Conservation (phyloP, 805 yeast species). For the Candida verbasci region DNA sequence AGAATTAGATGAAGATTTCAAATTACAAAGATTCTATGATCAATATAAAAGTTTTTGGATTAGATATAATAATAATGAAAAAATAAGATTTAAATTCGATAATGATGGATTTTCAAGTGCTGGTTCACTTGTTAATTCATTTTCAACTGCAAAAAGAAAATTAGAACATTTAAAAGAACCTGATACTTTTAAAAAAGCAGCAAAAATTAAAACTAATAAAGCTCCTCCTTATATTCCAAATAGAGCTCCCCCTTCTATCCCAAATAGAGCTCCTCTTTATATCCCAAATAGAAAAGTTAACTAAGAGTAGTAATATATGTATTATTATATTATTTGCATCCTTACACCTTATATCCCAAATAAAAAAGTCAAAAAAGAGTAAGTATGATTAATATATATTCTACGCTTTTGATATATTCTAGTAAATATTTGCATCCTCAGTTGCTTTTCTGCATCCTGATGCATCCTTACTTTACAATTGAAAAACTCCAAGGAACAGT, state of each 20-base stretch:
- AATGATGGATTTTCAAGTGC: background rate
- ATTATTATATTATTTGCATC: too few species aligned
- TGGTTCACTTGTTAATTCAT: background rate
- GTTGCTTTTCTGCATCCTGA: too few species aligned
- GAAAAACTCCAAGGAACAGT: slow-evolving; percentile 82
- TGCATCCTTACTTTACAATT: slow-evolving; percentile 52
- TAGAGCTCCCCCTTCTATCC: slow-evolving; percentile 32
- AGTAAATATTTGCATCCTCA: too few species aligned
- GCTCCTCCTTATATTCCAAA: slow-evolving; percentile 10
- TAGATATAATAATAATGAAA: slow-evolving; percentile 3
- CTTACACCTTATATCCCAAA: slow-evolving; percentile 8
- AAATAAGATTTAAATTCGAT: slow-evolving; percentile 1
- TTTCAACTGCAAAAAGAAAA: slow-evolving; percentile 7
- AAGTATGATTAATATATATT: background rate
- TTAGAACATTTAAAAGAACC: background rate
- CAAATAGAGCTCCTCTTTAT: slow-evolving; percentile 13
- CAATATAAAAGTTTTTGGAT: slow-evolving; percentile 13
- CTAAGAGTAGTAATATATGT: too few species aligned
- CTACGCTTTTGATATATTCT: too few species aligned
- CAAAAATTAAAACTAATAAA: background rate
- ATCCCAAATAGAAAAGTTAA: slow-evolving; percentile 7
- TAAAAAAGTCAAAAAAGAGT: background rate
- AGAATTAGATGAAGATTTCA: background rate
- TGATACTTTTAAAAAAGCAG: background rate
- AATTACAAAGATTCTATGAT: slow-evolving; percentile 8